phyloP scores from a whole-genome alignment of 495 filamentous ascomycete genomes.

The Neohortaea acidophila region DNA sequence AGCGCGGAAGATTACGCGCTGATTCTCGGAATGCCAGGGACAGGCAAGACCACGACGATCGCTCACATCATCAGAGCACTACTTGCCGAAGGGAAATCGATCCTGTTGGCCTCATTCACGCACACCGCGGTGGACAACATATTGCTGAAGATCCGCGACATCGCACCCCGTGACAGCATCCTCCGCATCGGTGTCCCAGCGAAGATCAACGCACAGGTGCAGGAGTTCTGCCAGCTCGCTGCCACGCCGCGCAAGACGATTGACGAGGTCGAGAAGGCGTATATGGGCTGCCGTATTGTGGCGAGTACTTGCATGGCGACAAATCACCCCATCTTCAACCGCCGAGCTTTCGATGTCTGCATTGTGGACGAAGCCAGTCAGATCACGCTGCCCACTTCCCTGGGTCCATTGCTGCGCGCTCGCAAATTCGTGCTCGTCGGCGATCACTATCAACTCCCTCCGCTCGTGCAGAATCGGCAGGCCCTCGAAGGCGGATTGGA shows the following conservation, averaged over 20 bases:
- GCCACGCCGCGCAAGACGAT: conserved; percentile 54
- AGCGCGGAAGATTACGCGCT: conserved; percentile 86
- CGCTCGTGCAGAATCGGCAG: conserved; percentile 81
- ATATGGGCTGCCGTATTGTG: conserved; percentile 71
- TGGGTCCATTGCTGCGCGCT: conserved; percentile 87
- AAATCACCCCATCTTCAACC: conserved; percentile 72
- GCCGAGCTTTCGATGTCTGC: conserved; percentile 89
- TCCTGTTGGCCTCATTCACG: conserved; percentile 86
- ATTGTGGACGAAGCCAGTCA: conserved; percentile 97
- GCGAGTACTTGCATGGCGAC: conserved; percentile 90
- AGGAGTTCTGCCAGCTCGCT: conserved; percentile 64
- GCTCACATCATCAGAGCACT: conserved; percentile 91
- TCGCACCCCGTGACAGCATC: conserved; percentile 39
- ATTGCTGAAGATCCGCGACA: conserved; percentile 69
- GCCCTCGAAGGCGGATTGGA: conserved; percentile 78
- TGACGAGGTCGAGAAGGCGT: conserved; percentile 66
- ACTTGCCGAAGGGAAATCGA: conserved; percentile 76
- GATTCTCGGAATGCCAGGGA: conserved; percentile 93
- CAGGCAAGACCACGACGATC: conserved; percentile 95
- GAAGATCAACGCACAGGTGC: conserved; percentile 77
- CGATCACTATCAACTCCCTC: conserved; percentile 89
- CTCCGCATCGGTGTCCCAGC: conserved; percentile 66
- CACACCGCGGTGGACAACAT: conserved; percentile 98
- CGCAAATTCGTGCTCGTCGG: conserved; percentile 89
- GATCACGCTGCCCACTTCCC: conserved; percentile 84